Conservation (phyloP, 208 protist genomes). For the Strigomonas culicis region DNA sequence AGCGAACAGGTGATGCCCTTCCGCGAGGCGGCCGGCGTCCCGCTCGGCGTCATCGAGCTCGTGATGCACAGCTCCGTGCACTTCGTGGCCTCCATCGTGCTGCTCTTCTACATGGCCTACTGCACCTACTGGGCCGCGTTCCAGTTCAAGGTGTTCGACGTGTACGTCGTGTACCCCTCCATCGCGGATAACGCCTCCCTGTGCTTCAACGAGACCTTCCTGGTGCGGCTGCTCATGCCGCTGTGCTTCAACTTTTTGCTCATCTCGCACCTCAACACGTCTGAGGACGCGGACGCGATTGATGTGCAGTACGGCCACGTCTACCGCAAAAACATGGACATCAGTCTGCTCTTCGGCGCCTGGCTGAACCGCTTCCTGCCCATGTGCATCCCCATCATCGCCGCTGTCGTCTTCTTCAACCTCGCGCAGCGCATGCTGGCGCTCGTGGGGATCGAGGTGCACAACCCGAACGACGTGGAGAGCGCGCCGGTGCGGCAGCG, state of each 20-base stretch:
- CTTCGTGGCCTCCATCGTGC: slow-evolving; percentile 72
- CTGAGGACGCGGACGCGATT: slow-evolving; percentile 26
- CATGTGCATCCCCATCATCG: slow-evolving; percentile 84
- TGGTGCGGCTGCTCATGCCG: slow-evolving; percentile 89
- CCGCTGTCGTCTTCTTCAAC: slow-evolving; percentile 63
- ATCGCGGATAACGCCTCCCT: slow-evolving; percentile 86
- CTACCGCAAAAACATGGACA: slow-evolving; percentile 88
- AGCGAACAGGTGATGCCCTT: slow-evolving; percentile 83
- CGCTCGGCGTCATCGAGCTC: slow-evolving; percentile 71
- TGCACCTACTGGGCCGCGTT: slow-evolving; percentile 90
- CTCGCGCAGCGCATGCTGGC: slow-evolving; percentile 57
- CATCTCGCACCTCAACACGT: slow-evolving; percentile 59
- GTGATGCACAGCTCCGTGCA: slow-evolving; percentile 68
- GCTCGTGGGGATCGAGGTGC: slow-evolving; percentile 72
- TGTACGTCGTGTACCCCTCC: slow-evolving; percentile 84
- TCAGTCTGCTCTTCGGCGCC: slow-evolving; percentile 65
- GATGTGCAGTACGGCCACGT: slow-evolving; percentile 88
- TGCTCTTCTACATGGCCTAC: slow-evolving; percentile 91
- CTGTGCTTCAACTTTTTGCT: slow-evolving; percentile 90
- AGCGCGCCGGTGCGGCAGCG: slow-evolving; percentile 66
- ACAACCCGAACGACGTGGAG: slow-evolving; percentile 73
- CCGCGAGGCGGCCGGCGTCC: slow-evolving; percentile 33
- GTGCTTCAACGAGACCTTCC: slow-evolving; percentile 88
- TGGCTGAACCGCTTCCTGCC: slow-evolving; percentile 84
- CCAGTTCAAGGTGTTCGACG: slow-evolving; percentile 88